Evolutionary conservation across 192 early-diverging fungal genomes (phyloP), one percentile per base, ranked within the genome.

Genomic region (Lunasporangiospora selenospora): DNA sequence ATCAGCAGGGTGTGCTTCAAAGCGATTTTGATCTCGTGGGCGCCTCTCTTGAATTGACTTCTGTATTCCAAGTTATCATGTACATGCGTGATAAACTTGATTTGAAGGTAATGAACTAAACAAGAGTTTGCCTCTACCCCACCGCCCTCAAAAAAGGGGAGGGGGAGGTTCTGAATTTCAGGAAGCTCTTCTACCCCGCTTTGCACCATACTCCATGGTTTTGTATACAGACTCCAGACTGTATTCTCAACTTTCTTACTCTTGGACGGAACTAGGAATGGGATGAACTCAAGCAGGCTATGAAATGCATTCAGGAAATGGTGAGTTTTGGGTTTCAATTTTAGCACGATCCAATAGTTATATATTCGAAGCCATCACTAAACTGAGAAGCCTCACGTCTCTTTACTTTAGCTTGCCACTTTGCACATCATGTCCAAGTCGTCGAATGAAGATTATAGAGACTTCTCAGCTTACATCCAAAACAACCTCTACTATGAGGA

Each of bases 401-500:
- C 10, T 30, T 21, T 5, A 34, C 38, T 4, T 36, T 57, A 87
- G 81, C 75, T 87, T 34, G 41, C 80, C 12, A 79, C 80, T 0
- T 31, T 90, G 13, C 61, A 76, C 24, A 79, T 50, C 1, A 90
- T 90, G 89, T 55, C 47, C 15, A 67, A 63, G n/a, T 81, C 80
- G 13, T 41, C 55, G 18, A 65, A 80, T 15, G 75, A 82, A 39
- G 80, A 85, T 6, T 83, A 80, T 41, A 62, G 62, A 2, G 87
- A 88, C 13, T 79, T 81, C 1, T 80, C 90, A 2, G 80, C 83
- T 26, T 79, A 81, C 55, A 77, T 90, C 26, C 90, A 90, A 66
- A 84, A 81, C 53, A 90, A 90, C 50, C 53, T 92, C 24, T 92
- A 88, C 31, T 88, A 92, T 59, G 89, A 90, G 39, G 77, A 84